Evolutionary conservation across 192 early-diverging fungal genomes (phyloP).

Genomic region (Coemansia sp.): DNA sequence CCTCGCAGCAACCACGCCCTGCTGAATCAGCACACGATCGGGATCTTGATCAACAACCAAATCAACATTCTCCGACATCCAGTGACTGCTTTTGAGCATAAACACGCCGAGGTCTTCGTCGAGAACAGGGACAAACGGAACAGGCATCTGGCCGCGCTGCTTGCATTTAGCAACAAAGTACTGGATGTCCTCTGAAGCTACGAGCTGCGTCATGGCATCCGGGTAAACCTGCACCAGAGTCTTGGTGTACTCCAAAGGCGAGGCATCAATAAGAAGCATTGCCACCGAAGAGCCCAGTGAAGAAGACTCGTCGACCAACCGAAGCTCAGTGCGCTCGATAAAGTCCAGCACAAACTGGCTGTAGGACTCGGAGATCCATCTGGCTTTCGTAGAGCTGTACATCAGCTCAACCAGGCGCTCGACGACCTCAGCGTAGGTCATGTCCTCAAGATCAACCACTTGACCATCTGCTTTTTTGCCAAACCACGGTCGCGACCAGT

Average conservation of each 20-base stretch:
- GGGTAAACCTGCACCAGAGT: constrained; percentile 14
- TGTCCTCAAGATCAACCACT: constrained; percentile 80
- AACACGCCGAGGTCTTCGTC: constrained; percentile 86
- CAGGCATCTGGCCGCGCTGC: constrained; percentile 78
- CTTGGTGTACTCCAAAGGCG: constrained; percentile 22
- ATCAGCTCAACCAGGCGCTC: constrained; percentile 78
- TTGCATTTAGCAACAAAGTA: constrained; percentile 45
- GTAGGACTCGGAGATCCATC: constrained; percentile 80
- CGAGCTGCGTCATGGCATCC: background rate
- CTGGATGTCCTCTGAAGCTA: constrained; percentile 31
- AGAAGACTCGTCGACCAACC: constrained; percentile 53
- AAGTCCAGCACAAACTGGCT: constrained; percentile 76
- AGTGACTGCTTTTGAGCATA: constrained; percentile 88
- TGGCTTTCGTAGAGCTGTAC: constrained; percentile 67
- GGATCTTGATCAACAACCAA: constrained; percentile 83
- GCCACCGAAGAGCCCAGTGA: background rate
- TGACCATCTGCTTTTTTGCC: constrained; percentile 74
- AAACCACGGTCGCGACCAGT: constrained; percentile 95
- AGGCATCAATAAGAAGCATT: background rate
- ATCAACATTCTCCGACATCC: constrained; percentile 87
- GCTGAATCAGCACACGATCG: constrained; percentile 80
- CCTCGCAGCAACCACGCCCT: constrained; percentile 81
- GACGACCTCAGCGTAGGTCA: constrained; percentile 88
- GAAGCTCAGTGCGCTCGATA: constrained; percentile 78
- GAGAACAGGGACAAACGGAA: constrained; percentile 84